Evolutionary conservation across 345 rosid species (phyloP), one percentile per base, ranked within the genome.

Genomic region (Toxicodendron radicans): DNA sequence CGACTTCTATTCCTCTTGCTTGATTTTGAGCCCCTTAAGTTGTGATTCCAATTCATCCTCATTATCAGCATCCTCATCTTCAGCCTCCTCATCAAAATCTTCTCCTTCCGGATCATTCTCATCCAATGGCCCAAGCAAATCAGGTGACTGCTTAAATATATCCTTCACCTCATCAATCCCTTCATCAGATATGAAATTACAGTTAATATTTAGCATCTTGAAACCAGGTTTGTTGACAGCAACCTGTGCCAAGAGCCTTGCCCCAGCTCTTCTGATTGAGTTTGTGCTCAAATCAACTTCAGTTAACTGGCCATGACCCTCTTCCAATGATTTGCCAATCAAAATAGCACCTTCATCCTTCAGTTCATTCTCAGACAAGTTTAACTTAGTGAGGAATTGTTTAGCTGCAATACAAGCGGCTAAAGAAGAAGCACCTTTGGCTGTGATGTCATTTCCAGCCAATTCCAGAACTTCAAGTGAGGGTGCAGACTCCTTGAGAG

Each of bases 391-490:
- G 23, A 94, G 90, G 65, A 84, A 83, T 78, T 85, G 91, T 80
- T 92, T 92, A 0, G 80, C 77, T 16, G 84, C 90, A 35, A 92
- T 83, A 80, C 97, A 90, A 53, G 83, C 83, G 65, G 91, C 92
- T 63, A 90, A 72, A 74, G 75, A 65, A 23, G 81, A 63, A 61
- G 90, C 73, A 71, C 81, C 89, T 71, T 85, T 88, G 6, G 87
- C 84, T 38, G 97, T 85, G 63, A 94, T 87, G 46, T 94, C 97
- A 70, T 94, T 94, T 69, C 98, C 98, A 53, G 92, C 92, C 93
- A 94, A 85, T 33, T 94, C 98, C 70, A 94, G 69, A 66, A 92
- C 94, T 88, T 90, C 87, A 70, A 90, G 94, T 13, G 85, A 83
- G 54, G 92, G 90, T 58, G 89, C 89, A 30, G 86, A 87, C 73